Evolutionary conservation across 108 stramenopile genomes (phyloP), one percentile per base, ranked within the genome.

Genomic region (Aureococcus anophagefferens): DNA sequence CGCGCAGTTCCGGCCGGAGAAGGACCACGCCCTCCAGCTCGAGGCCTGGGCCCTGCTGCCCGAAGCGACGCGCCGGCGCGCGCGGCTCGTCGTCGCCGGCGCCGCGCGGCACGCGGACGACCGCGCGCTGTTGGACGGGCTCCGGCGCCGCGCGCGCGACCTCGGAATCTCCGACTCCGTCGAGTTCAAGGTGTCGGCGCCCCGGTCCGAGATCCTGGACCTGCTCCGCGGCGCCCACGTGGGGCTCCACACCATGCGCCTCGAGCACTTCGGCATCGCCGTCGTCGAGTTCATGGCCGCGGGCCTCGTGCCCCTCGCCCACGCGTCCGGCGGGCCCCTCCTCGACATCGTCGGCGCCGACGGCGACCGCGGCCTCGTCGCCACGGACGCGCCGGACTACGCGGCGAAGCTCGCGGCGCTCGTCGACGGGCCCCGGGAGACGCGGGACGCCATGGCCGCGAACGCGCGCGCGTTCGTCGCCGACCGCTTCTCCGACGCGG

Each of bases 191-290:
- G 51, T 59, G 21, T 59, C 51, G 21, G 51, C 51, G 51, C 51
- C 51, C 1, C 51, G 25, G 3, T 1, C 4, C 3, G 25, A 25
- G 25, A 59, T 59, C 51, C 17, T 16, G 71, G 79, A 84, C 3
- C 89, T 83, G 71, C 85, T 99, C 32, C 66, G 74, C 5, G 59
- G 74, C 65, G 88, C 93, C 13, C 84, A 82, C 32, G 81, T 97
- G 25, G 98, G 98, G 11, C 78, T 99, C n/a, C 98, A 99, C 79
- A 97, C 96, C 30, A 99, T 99, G 98, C 94, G 96, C 88, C 94
- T 95, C 71, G 98, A 99, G 76, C 98, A 99, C 84, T 99, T 99
- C 81, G 98, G 98, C n/a, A 99, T 99, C 74, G 94, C 94, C 21
- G 93, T 98, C 35, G 98, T 99, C 71, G 98, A 99, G 81, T 95